Evolutionary conservation across 2,329 filamentous ascomycete genomes (phyloP), one percentile per base, ranked within the genome.

Genomic region (Phialophora tarda): DNA sequence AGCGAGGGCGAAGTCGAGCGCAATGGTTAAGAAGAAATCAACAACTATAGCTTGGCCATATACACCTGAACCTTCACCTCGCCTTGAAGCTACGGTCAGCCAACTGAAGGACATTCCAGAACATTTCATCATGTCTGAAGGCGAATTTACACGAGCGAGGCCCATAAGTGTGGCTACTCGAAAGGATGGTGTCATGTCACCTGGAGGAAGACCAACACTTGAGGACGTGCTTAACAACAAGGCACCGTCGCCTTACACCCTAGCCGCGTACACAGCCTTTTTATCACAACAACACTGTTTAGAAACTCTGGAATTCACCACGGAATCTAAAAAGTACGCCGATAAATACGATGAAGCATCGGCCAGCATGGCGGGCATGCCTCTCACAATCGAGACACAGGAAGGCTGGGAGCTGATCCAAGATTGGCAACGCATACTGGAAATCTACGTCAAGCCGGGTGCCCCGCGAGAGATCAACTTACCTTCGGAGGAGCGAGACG

Each of bases 271-370:
- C 79, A 98, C 95, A 88, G 93, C 93, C 63, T 98, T 96, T 75
- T 85, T 98, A 3, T 97, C 94, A 0, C 93, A 96, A 75, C 98
- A 98, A 75, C 94, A 98, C 79, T 99, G 95, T 76, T 83, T 98
- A 71, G 95, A 99, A 79, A 97, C 93, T 1, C 83, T 99, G 47
- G 95, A 98, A 76, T 99, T 99, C 78, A 97, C 93, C 48, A 90
- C 97, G 84, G 95, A 97, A 77, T 91, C 94, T 24, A 91, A 93
- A 65, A 87, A 92, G 67, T 99, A 98, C 77, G 86, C 88, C 60
- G 86, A 89, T 73, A 84, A 87, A 73, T 90, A 88, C 76, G 80
- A 84, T 61, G 82, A 86, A 64, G 82, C 87, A 74, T 80, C 86
- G 65, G 86, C 86, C 63, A 74, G 72, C 10, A 70, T 79, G 28